phyloP scores from a whole-genome alignment of 805 yeast species.

The Kodamaea jinghongensis region DNA sequence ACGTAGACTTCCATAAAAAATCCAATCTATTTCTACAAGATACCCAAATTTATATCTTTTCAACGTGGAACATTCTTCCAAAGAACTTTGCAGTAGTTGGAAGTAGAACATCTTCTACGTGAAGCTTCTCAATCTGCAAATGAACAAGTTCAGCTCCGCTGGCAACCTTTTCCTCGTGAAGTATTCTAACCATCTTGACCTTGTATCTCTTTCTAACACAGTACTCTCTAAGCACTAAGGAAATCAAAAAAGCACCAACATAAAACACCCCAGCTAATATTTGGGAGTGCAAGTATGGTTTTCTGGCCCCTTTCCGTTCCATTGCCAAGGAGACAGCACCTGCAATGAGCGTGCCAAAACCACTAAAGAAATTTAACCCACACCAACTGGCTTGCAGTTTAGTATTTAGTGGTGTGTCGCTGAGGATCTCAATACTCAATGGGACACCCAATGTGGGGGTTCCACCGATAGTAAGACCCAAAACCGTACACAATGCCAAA shows the following conservation, averaged over 20 bases:
- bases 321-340: constrained; percentile 57
- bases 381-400: constrained; percentile 41
- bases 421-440: constrained; percentile 8
- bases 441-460: constrained; percentile 20
- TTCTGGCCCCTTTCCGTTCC: background rate
- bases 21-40: too few species aligned
- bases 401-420: constrained; percentile 8
- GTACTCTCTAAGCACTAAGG: constrained; percentile 51
- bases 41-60: too few species aligned
- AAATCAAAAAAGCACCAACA: constrained; percentile 38
- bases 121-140: too few species aligned
- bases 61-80: too few species aligned
- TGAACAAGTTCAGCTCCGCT: too few species aligned
- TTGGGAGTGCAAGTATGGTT: constrained; percentile 60
- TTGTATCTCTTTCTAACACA: constrained; percentile 37
- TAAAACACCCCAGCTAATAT: constrained; percentile 55
- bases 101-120: too few species aligned
- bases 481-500: constrained; percentile 26
- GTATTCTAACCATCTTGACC: too few species aligned
- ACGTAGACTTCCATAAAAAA: too few species aligned
- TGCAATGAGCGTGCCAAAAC: constrained; percentile 38
- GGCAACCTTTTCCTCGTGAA: too few species aligned
- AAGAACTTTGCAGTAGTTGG: too few species aligned
- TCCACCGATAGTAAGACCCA: constrained; percentile 32
- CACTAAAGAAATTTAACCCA: constrained; percentile 30